Evolutionary conservation across 305 asterid species (phyloP).

Genomic region (Lippia alba): DNA sequence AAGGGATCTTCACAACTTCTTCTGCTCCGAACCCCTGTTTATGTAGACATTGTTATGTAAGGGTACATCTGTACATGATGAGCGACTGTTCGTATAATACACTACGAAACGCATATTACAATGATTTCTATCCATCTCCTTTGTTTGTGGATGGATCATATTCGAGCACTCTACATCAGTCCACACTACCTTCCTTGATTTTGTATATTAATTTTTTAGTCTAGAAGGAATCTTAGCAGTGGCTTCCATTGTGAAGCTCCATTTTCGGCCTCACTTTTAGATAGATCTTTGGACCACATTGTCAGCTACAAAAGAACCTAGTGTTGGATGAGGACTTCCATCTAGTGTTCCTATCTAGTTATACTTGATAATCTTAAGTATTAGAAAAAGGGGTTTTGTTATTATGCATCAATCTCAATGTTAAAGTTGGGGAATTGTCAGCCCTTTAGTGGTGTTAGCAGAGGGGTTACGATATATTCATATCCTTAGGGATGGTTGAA

Average conservation of each 20-base stretch:
- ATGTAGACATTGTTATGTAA: too few relatives aligned
- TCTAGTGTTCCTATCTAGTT: background rate
- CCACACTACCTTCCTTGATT: background rate
- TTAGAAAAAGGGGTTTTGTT: slow-evolving; percentile 1
- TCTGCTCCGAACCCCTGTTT: background rate
- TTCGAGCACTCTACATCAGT: too few relatives aligned
- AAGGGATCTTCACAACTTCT: background rate
- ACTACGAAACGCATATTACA: too few relatives aligned
- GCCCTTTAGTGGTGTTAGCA: background rate
- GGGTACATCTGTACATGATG: too few relatives aligned
- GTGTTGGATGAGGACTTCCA: background rate
- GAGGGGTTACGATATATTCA: background rate
- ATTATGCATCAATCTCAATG: slow-evolving; percentile 30
- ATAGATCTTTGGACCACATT: background rate
- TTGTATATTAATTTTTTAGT: background rate
- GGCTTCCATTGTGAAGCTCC: background rate
- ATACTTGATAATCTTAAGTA: background rate
- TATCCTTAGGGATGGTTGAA: slow-evolving; percentile 10
- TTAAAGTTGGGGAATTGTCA: slow-evolving; percentile 3
- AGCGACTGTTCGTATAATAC: too few relatives aligned
- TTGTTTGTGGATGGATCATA: too few relatives aligned
- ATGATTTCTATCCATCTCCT: too few relatives aligned
- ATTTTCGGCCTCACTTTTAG: background rate
- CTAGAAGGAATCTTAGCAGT: background rate
- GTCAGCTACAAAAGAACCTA: background rate